Evolutionary conservation across 169 alveolate genomes (phyloP).

Genomic region (Eimeria tenella): DNA sequence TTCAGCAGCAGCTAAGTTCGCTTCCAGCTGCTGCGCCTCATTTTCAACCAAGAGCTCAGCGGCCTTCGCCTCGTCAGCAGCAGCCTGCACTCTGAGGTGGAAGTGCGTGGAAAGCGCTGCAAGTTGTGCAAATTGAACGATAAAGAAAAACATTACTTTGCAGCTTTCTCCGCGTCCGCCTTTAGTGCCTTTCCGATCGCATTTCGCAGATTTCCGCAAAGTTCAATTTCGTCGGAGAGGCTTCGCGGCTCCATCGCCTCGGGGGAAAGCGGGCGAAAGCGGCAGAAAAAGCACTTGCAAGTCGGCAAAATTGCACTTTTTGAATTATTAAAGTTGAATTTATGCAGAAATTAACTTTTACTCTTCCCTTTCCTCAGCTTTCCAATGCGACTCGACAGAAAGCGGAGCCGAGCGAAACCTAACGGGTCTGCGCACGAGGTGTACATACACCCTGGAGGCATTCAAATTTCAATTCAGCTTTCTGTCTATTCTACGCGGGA

Average conservation of each 20-base stretch:
- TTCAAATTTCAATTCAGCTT: neutral
- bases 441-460: conserved; percentile 24
- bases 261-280: neutral
- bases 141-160: conserved; percentile 28
- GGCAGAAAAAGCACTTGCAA: neutral
- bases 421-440: neutral
- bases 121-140: neutral
- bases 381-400: too few species aligned
- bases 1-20: conserved; percentile 24
- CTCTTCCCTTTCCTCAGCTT: neutral
- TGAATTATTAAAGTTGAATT: neutral
- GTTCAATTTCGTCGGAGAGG: conserved; percentile 46
- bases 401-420: neutral
- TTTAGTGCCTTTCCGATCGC: conserved; percentile 43
- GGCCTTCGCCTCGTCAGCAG: conserved; percentile 14
- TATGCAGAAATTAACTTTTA: neutral
- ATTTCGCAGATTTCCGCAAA: conserved; percentile 57
- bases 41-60: neutral
- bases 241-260: neutral
- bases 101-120: neutral
- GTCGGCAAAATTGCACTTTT: too few species aligned
- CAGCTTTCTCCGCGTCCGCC: conserved; percentile 49
- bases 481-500: neutral
- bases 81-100: conserved; percentile 33
- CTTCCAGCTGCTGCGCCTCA: conserved; percentile 14